Evolutionary conservation across 2,329 filamentous ascomycete species (phyloP).

Genomic region (Teratosphaeria viscida): DNA sequence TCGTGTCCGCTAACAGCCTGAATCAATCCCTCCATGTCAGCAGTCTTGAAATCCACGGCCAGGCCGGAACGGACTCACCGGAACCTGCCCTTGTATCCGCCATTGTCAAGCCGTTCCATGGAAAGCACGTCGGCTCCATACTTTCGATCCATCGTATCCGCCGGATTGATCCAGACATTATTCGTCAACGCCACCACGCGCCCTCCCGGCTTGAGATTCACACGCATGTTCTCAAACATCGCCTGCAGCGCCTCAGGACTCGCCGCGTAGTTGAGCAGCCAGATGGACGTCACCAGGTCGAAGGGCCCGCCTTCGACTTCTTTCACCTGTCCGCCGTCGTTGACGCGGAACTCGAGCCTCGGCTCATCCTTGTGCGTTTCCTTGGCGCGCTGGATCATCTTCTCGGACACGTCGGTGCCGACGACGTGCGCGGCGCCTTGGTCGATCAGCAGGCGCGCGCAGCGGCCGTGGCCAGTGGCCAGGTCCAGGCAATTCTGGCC

Average conservation of each 20-base stretch:
- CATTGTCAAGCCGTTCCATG: not conserved
- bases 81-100: not conserved
- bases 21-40: not conserved
- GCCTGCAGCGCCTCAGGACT: constrained; percentile 18
- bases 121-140: not conserved
- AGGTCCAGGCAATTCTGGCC: constrained; percentile 9
- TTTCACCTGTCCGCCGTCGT: constrained; percentile 14
- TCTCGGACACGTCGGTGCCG: not conserved
- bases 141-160: not conserved
- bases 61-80: not conserved
- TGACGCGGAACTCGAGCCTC: not conserved
- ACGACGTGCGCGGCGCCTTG: constrained; percentile 5
- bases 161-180: not conserved
- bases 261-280: constrained; percentile 31
- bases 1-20: not conserved
- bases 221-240: constrained; percentile 28
- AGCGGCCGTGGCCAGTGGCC: constrained; percentile 8
- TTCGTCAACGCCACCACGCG: constrained; percentile 25
- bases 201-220: constrained; percentile 28
- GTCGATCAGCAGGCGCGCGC: constrained; percentile 3
- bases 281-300: constrained; percentile 28
- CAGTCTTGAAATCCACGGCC: not conserved
- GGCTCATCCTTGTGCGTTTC: not conserved
- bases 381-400: not conserved
- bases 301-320: constrained; percentile 19